Conservation (phyloP, 2,329 filamentous ascomycete species). For the Pseudocercospora vitis region DNA sequence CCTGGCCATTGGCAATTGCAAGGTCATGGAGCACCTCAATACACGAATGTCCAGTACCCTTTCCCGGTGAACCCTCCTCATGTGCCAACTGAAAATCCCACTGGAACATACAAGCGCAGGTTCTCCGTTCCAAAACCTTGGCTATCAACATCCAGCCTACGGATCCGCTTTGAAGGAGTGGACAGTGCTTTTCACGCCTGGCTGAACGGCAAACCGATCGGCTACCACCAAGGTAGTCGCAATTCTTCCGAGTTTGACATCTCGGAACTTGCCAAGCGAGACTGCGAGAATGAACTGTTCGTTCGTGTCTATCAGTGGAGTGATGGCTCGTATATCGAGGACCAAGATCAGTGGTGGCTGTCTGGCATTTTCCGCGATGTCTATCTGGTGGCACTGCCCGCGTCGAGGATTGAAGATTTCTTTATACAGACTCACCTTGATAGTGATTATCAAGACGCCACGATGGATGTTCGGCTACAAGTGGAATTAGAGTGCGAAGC, state of each 20-base stretch:
- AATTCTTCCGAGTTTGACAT: conserved; percentile 70
- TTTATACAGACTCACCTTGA: conserved; percentile 58
- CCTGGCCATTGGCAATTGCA: conserved; percentile 70
- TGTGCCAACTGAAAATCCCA: conserved; percentile 62
- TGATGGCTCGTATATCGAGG: conserved; percentile 67
- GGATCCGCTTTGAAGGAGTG: conserved; percentile 68
- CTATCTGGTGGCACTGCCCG: conserved; percentile 58
- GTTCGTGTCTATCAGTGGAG: conserved; percentile 68
- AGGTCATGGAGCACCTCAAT: conserved; percentile 66
- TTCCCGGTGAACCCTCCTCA: conserved; percentile 65
- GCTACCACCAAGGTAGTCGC: conserved; percentile 67
- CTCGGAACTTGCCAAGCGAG: conserved; percentile 49
- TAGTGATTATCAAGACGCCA: conserved; percentile 50
- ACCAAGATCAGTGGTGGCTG: conserved; percentile 61
- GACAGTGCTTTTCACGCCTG: conserved; percentile 69
- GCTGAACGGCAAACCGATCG: conserved; percentile 62
- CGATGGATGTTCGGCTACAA: conserved; percentile 51
- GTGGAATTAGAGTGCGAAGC: conserved; percentile 11
- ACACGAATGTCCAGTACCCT: conserved; percentile 66
- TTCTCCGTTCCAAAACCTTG: conserved; percentile 53
- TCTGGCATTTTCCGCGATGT: conserved; percentile 69
- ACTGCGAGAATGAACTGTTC: conserved; percentile 55
- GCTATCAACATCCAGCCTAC: conserved; percentile 55
- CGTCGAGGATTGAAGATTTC: conserved; percentile 57
- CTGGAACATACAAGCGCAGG: conserved; percentile 58